Percentiles rank a stretch among this genome's conserved stretches.
Evolutionary conservation across 495 filamentous ascomycete genomes (phyloP).

Genomic region (Penicillium arizonense): DNA sequence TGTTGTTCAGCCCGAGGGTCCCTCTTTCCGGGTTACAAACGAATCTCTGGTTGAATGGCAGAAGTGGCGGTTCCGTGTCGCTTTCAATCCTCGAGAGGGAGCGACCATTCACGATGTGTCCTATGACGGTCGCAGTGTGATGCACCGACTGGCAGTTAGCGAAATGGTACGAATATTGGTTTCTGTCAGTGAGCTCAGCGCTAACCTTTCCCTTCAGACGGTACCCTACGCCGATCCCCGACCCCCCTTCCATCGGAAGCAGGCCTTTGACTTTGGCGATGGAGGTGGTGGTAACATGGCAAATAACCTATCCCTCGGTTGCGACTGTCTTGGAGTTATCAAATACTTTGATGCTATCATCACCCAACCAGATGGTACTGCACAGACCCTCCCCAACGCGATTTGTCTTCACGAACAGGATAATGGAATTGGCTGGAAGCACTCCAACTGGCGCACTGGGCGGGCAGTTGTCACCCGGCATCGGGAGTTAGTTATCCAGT

Average conservation of each 20-base stretch:
- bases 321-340: slow-evolving; percentile 68
- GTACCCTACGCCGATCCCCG: slow-evolving; percentile 67
- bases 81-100: slow-evolving; percentile 68
- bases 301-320: slow-evolving; percentile 69
- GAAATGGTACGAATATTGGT: slow-evolving; percentile 56
- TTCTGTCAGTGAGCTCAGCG: neutral
- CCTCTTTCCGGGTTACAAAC: slow-evolving; percentile 60
- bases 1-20: slow-evolving; percentile 76
- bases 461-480: slow-evolving; percentile 61
- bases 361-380: slow-evolving; percentile 53
- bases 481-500: slow-evolving; percentile 66
- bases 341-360: slow-evolving; percentile 64
- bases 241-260: slow-evolving; percentile 66
- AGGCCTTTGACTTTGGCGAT: slow-evolving; percentile 73
- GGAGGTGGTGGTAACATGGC: slow-evolving; percentile 66
- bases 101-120: slow-evolving; percentile 67
- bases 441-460: slow-evolving; percentile 69
- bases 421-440: slow-evolving; percentile 68
- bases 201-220: slow-evolving; percentile 33
- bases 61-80: slow-evolving; percentile 68
- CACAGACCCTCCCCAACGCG: slow-evolving; percentile 57
- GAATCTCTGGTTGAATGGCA: slow-evolving; percentile 62
- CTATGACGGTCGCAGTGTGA: slow-evolving; percentile 70
- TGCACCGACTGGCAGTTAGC: slow-evolving; percentile 69
- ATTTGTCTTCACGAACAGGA: slow-evolving; percentile 73